Base-by-base conservation (phyloP, 2,329 filamentous ascomycete species). In the Acrocalymma vagum region DNA sequence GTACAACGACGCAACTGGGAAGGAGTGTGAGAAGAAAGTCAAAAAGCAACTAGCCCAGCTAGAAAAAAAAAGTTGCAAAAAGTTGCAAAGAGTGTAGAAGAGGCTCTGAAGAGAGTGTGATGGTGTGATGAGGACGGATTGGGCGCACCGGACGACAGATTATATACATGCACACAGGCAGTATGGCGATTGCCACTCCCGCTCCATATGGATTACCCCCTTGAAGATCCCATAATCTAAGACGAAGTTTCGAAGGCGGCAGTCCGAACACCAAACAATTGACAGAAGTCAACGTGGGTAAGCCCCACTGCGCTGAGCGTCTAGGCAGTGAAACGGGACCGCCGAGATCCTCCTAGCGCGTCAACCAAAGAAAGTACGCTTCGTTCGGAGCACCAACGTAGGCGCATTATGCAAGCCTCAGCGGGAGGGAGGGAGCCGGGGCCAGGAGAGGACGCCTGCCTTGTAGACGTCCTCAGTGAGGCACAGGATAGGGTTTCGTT, bases 201-300 rank as follows among this genome's bases (percentile, higher is more conserved):
- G 20, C 29, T 43, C 42, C 46, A 33, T 11, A 17, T 22, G 20
- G 20, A 44, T 22, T 30, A n/a, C 27, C 38, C 26, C 44, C 42
- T 44, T 40, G 45, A 31, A 31, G 47, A 57, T 60, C 63, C 61
- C 32, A 45, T 60, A 69, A 68, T 68, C 55, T 62, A 54, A 59
- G 35, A 37, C 28, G 22, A 28, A 42, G 52, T 54, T 59, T 64
- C 48, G 53, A 56, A 35, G 38, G 30, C 38, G 45, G 46, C 38
- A 49, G 42, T 52, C 48, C 38, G 44, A 43, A 56, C 46, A 49
- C 52, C 52, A 58, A 60, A 63, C 60, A 60, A 42, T 33, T 45
- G 45, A 22, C 48, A 51, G 50, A 44, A 47, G 16, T n/a, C 46
- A 45, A 42, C 32, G 35, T 53, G 32, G 35, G 39, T 28, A n/a